phyloP scores from a whole-genome alignment of 331 rosid genomes.

The Quercus tomentella region DNA sequence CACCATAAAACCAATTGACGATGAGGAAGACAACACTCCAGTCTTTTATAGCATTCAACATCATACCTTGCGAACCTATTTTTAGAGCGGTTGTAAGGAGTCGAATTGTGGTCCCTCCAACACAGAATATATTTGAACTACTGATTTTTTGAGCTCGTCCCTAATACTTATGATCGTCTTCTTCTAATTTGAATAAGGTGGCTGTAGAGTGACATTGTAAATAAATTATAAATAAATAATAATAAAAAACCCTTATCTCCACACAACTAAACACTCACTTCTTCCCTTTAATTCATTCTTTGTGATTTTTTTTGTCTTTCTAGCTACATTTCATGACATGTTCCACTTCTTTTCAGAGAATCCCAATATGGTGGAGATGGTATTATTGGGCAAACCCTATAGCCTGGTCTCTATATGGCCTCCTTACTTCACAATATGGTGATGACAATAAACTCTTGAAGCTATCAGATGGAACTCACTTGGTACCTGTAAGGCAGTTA shows the following conservation, averaged over 20 bases:
- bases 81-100: too few species aligned
- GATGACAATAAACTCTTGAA: slow-evolving; percentile 45
- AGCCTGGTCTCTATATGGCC: slow-evolving; percentile 96
- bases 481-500: slow-evolving; percentile 37
- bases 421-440: slow-evolving; percentile 83
- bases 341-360: slow-evolving; percentile 54
- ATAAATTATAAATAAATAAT: background rate
- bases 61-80: too few species aligned
- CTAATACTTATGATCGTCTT: background rate
- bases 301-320: background rate
- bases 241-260: too few species aligned
- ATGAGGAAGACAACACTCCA: too few species aligned
- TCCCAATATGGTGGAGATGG: slow-evolving; percentile 99
- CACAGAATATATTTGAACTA: background rate
- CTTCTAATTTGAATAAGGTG: background rate
- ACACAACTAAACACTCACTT: background rate
- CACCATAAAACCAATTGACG: too few species aligned
- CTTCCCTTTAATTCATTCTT: background rate
- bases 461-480: slow-evolving; percentile 55
- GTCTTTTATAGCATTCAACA: too few species aligned
- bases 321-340: background rate
- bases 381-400: slow-evolving; percentile 98
- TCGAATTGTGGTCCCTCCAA: too few species aligned
- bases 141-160: background rate
- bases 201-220: background rate